Conservation (phyloP, 1,284 basidiomycete genomes). For the Heterobasidion occidentale region DNA sequence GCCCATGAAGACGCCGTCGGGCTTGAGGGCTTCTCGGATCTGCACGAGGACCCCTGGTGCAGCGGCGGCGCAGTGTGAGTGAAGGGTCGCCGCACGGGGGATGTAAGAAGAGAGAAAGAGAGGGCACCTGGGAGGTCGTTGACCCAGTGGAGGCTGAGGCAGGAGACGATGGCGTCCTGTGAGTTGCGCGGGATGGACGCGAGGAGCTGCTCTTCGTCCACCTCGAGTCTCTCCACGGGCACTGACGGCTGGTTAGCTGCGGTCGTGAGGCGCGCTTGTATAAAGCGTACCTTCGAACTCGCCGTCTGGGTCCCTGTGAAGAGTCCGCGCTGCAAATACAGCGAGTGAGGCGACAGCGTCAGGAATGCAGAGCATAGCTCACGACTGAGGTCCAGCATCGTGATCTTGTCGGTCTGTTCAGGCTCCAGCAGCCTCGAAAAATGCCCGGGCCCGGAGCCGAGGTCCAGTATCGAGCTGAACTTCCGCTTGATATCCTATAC, state of each 20-base stretch:
- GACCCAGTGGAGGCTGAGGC: conserved; percentile 92
- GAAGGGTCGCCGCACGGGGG: background rate
- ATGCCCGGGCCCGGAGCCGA: conserved; percentile 94
- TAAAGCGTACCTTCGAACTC: conserved; percentile 63
- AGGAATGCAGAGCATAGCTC: conserved; percentile 12
- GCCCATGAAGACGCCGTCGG: conserved; percentile 93
- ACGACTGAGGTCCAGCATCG: conserved; percentile 91
- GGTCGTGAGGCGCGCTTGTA: background rate
- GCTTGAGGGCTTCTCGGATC: conserved; percentile 78
- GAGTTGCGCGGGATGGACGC: conserved; percentile 59
- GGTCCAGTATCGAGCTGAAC: conserved; percentile 78
- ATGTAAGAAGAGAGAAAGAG: background rate
- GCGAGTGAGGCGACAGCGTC: background rate
- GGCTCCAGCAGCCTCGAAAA: conserved; percentile 80
- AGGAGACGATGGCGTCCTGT: conserved; percentile 90
- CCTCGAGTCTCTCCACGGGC: conserved; percentile 60
- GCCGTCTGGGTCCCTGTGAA: conserved; percentile 66
- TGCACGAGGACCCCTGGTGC: conserved; percentile 78
- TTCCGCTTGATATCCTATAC: conserved; percentile 84
- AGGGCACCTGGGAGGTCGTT: conserved; percentile 90
- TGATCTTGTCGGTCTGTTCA: conserved; percentile 63
- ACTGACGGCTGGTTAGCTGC: conserved; percentile 36
- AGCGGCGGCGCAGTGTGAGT: background rate
- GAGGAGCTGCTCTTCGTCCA: conserved; percentile 75
- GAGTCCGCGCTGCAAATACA: conserved; percentile 39